Evolutionary conservation across 2,329 filamentous ascomycete genomes (phyloP), one percentile per base, ranked within the genome.

Genomic region (Zopfia rhizophila): DNA sequence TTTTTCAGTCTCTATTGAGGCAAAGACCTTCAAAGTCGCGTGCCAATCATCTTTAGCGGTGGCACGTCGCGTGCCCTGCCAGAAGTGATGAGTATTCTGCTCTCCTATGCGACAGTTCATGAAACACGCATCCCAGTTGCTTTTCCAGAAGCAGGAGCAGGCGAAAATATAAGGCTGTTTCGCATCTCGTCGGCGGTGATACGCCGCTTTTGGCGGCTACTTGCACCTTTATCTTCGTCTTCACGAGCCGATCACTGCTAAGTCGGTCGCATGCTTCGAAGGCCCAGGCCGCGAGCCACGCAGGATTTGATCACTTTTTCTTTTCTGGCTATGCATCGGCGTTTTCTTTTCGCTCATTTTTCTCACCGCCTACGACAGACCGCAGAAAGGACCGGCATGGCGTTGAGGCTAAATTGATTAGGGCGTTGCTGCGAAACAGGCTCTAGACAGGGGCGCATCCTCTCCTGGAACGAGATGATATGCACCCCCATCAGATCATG

Each of bases 301-400:
- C 24, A 27, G 8, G 24, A 27, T 27, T 8, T n/a, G 24, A 27
- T n/a, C 8, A 27, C 8, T 27, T 27, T 27, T 27, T 27, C n/a
- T 27, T 27, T n/a, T 27, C n/a, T 27, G n/a, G 24, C 24, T n/a
- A 27, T 27, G 24, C 24, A 27, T 8, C 24, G 24, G 24, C 8
- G 8, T 27, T n/a, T 27, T n/a, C 24, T 8, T 8, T n/a, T 8
- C 8, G 24, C 24, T 8, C 8, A 27, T n/a, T n/a, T n/a, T n/a
- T n/a, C 60, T 65, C 64, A 70, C 65, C 65, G 66, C 65, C 59
- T 55, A 54, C n/a, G n/a, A n/a, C n/a, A n/a, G n/a, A n/a, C n/a
- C n/a, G n/a, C n/a, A 49, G 55, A 45, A 31, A 43, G 37, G 53
- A 55, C 53, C 48, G 58, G 54, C 41, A 51, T 46, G 51, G 46